A percentile compares a stretch with the other conserved stretches of the same genome.
phyloP scores from a whole-genome alignment of 352 stramenopile genomes.

The Phytophthora cactorum region DNA sequence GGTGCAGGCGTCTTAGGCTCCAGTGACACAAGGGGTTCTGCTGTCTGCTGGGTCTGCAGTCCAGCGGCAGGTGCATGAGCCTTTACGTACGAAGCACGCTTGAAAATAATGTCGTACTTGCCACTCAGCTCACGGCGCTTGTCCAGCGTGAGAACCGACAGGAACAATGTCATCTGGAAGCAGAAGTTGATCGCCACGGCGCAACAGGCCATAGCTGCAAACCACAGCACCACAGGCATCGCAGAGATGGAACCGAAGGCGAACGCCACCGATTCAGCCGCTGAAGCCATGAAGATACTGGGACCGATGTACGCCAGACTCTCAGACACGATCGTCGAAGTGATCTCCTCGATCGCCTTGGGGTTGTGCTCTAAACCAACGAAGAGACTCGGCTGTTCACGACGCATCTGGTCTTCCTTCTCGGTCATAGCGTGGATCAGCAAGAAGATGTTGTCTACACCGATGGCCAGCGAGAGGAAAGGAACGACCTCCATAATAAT shows the following conservation, averaged over 20 bases:
- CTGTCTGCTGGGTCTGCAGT: slow-evolving; percentile 26
- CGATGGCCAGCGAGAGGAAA: slow-evolving; percentile 71
- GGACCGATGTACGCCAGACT: slow-evolving; percentile 59
- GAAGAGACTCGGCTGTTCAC: slow-evolving; percentile 47
- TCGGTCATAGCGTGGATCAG: slow-evolving; percentile 63
- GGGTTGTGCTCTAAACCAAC: slow-evolving; percentile 47
- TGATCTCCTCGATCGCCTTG: slow-evolving; percentile 48
- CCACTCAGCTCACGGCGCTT: slow-evolving; percentile 64
- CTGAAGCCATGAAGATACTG: slow-evolving; percentile 72
- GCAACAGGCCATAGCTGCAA: slow-evolving; percentile 63
- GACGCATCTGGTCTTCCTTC: slow-evolving; percentile 48
- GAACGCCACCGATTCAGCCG: slow-evolving; percentile 60
- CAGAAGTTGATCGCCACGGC: slow-evolving; percentile 68
- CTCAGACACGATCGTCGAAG: slow-evolving; percentile 44
- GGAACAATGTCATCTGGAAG: slow-evolving; percentile 68
- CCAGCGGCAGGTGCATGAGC: slow-evolving; percentile 13
- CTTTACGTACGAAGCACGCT: slow-evolving; percentile 24
- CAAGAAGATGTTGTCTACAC: slow-evolving; percentile 78
- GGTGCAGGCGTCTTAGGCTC: slow-evolving; percentile 41
- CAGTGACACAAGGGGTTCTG: slow-evolving; percentile 30
- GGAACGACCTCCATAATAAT: slow-evolving; percentile 80
- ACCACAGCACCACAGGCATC: slow-evolving; percentile 75
- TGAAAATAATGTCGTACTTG: slow-evolving; percentile 63
- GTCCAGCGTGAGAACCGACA: slow-evolving; percentile 68
- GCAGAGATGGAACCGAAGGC: slow-evolving; percentile 62